Base-by-base conservation (phyloP, 129 eudicot species). In the Lactuca sativa region DNA sequence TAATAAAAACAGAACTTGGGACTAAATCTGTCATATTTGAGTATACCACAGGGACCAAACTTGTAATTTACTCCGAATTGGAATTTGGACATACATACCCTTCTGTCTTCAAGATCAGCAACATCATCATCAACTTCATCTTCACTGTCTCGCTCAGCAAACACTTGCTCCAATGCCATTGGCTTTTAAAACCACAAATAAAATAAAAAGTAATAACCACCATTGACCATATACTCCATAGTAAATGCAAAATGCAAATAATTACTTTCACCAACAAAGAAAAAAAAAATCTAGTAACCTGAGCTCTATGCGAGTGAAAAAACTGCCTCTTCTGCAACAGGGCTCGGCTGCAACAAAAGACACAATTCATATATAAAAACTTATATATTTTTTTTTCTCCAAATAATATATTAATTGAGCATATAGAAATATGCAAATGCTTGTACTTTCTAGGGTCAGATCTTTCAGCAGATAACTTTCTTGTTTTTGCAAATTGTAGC, bases 271-370 rank as follows among this genome's bases (percentile, higher is more conserved):
- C 33, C 36, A 56, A 38, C 53, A 40, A 9, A n/a, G 8, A 32
- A 32, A 25, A 66, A 66, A 16, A 30, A 66, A 52, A 31, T 36
- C 48, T 57, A 60, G 64, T 79, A 68, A 93, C 99, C 93, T 93
- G 99, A 77, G 99, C 97, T 88, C 99, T 84, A 64, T 95, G 99
- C 1, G 99, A 95, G 77, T 95, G 99, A 77, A 90, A 90, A 77
- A 95, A 95, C 82, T 90, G 91, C 58, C 95, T 85, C 75, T 85
- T 95, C 82, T 90, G 96, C 88, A 95, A 73, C 77, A 90, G 79
- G 3, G 85, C 82, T 59, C 93, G 97, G 37, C 97, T 95, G 84
- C 57, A 76, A 63, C 52, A 17, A 56, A 63, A 11, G 31, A 66
- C 32, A 32, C 36, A 59, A 13, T 32, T 32, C 5, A 49, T 32